Base-by-base conservation (phyloP, 1,139 yeast genomes). In the Pichia kudriavzevii region DNA sequence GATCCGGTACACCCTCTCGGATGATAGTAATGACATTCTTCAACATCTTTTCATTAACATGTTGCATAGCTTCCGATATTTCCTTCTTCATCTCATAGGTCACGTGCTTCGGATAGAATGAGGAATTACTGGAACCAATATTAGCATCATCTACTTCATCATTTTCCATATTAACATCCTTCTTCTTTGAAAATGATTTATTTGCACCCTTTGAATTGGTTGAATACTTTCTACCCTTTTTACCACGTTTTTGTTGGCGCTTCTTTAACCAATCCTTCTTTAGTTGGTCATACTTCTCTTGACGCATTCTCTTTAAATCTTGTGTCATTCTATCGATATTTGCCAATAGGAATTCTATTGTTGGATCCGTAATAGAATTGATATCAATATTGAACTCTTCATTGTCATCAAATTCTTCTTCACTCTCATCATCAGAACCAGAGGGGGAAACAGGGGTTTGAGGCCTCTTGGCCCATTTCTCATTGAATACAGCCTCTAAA, bases 21-120 rank as follows among this genome's bases (percentile, higher is more conserved):
- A 91, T 85, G 45, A 91, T 85, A 38, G 81, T 76, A 45, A 91
- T 72, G 26, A 87, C 94, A 39, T 82, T 81, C 49, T 80, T 84
- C 51, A 91, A 64, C 62, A 83, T 84, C 59, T 80, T 78, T 46
- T 85, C 94, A 22, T 87, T 73, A 47, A 79, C 66, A 41, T 76
- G 78, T 34, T 81, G 79, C 54, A 91, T 91, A 51, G 79, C 76
- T 53, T 87, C 96, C 38, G 91, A 77, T 38, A 91, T 79, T 57
- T 85, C 94, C 56, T 85, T 84, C 70, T 93, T 91, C 97, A 91
- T 91, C 55, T 88, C 97, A 56, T 84, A 91, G 0, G 96, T 84
- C 32, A 81, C 81, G 33, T 74, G 76, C 5, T 67, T 59, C 31
- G 61, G 59, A 31, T 55, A 53, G 16, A 50, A 34, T 5, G 49